These are phyloP conservation scores for Botrytis cinerea DNA, from an alignment of 2,329 filamentous ascomycete species.

Conservation along the genomic window DNA sequence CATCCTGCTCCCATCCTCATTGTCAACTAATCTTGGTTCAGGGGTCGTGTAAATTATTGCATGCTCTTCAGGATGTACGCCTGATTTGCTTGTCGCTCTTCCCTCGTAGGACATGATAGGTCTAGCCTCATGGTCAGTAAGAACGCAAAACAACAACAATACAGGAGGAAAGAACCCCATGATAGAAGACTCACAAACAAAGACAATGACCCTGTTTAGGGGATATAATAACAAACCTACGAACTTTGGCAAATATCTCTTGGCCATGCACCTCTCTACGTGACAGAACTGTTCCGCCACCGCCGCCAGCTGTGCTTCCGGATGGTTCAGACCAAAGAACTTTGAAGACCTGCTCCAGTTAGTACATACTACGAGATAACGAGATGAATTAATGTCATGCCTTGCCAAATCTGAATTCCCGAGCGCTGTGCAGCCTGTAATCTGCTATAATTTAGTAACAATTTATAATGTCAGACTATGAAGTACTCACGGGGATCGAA, in stretches of 20 bases:
- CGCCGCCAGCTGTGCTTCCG: background rate
- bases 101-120: slow-evolving; percentile 25
- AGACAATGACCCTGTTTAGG: background rate
- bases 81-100: slow-evolving; percentile 26
- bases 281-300: background rate
- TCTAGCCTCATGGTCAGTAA: background rate
- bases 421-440: background rate
- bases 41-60: slow-evolving; percentile 12
- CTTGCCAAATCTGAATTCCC: background rate
- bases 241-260: background rate
- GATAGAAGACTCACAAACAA: background rate
- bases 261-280: background rate
- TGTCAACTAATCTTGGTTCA: background rate
- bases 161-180: no score
- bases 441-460: background rate
- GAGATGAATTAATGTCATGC: background rate
- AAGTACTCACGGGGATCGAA: background rate
- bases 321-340: slow-evolving; percentile 11
- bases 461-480: no score
- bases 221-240: background rate
- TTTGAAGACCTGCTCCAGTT: slow-evolving; percentile 13
- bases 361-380: background rate
- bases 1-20: slow-evolving; percentile 14
- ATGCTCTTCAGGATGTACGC: slow-evolving; percentile 25
- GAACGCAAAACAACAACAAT: no score